Conservation (phyloP, 768 basidiomycete genomes). For the Termitomyces sp. region DNA sequence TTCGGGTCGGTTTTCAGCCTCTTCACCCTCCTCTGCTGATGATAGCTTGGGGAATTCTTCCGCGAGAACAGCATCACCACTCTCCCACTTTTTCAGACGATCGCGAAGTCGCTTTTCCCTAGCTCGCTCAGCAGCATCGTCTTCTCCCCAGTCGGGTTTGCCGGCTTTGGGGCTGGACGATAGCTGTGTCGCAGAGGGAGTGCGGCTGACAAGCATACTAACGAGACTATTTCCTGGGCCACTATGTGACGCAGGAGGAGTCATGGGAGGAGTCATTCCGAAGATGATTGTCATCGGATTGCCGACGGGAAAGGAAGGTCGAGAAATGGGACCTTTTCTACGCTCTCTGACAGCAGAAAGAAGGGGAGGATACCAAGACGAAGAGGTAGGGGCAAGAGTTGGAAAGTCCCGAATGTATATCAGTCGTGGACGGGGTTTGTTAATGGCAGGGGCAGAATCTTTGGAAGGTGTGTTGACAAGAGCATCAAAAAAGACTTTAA, state of each 20-base stretch:
- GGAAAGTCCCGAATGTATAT: constrained; percentile 82
- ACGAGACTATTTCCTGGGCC: constrained; percentile 31
- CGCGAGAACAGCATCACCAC: constrained; percentile 47
- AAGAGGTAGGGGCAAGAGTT: constrained; percentile 64
- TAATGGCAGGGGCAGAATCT: constrained; percentile 10
- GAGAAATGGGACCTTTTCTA: constrained; percentile 57
- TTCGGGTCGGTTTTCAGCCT: constrained; percentile 29
- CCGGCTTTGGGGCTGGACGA: constrained; percentile 26
- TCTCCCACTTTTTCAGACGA: constrained; percentile 72
- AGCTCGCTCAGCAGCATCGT: constrained; percentile 55
- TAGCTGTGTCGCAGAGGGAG: constrained; percentile 23
- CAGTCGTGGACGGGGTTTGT: constrained; percentile 52
- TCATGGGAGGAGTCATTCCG: constrained; percentile 78
- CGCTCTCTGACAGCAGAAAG: constrained; percentile 73
- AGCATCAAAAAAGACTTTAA: constrained; percentile 71
- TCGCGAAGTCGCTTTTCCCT: constrained; percentile 69
- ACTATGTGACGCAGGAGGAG: constrained; percentile 31
- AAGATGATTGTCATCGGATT: constrained; percentile 83
- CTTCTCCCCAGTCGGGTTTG: constrained; percentile 59
- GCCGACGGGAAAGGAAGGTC: constrained; percentile 51
- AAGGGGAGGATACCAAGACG: constrained; percentile 77
- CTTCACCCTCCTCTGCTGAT: constrained; percentile 30
- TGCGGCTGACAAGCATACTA: constrained; percentile 41
- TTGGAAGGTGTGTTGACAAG: constrained; percentile 58
- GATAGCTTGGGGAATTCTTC: constrained; percentile 60